phyloP scores from a whole-genome alignment of 805 yeast genomes.

The Yarrowia deformans region DNA sequence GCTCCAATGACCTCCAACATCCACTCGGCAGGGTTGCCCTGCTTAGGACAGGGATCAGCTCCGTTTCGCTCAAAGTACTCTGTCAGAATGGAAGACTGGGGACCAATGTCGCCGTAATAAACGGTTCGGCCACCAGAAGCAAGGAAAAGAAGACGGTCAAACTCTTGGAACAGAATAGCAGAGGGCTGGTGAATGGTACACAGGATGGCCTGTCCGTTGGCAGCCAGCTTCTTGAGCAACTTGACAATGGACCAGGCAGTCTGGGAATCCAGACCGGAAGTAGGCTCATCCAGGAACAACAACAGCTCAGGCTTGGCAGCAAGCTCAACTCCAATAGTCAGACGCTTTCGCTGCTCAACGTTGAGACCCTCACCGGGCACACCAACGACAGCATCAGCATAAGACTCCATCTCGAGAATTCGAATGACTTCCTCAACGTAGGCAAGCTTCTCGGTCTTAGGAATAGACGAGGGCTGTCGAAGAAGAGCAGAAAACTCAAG shows the following conservation, averaged over 20 bases:
- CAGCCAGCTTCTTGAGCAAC: slow-evolving; percentile 65
- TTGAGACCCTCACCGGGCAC: slow-evolving; percentile 18
- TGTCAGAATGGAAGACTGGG: slow-evolving; percentile 63
- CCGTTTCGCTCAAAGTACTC: slow-evolving; percentile 72
- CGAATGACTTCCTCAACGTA: slow-evolving; percentile 20
- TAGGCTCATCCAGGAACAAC: slow-evolving; percentile 11
- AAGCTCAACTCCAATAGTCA: slow-evolving; percentile 13
- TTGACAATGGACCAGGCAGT: slow-evolving; percentile 72
- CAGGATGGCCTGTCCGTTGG: slow-evolving; percentile 68
- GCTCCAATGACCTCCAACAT: slow-evolving; percentile 69
- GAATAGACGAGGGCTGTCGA: slow-evolving; percentile 5
- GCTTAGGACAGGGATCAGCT: slow-evolving; percentile 65
- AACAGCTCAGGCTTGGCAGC: slow-evolving; percentile 21
- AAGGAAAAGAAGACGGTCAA: slow-evolving; percentile 75
- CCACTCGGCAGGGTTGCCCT: slow-evolving; percentile 89
- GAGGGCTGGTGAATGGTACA: slow-evolving; percentile 90
- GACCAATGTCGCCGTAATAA: slow-evolving; percentile 77
- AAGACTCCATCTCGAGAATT: slow-evolving; percentile 20
- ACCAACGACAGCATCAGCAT: slow-evolving; percentile 15
- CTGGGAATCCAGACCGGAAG: slow-evolving; percentile 28
- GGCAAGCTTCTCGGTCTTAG: not conserved
- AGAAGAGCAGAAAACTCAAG: slow-evolving; percentile 25
- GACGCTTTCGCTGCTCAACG: slow-evolving; percentile 25
- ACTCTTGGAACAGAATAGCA: slow-evolving; percentile 75
- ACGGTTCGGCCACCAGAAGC: slow-evolving; percentile 76